phyloP scores from a whole-genome alignment of 257 asterid species.

The Lavandula angustifolia region DNA sequence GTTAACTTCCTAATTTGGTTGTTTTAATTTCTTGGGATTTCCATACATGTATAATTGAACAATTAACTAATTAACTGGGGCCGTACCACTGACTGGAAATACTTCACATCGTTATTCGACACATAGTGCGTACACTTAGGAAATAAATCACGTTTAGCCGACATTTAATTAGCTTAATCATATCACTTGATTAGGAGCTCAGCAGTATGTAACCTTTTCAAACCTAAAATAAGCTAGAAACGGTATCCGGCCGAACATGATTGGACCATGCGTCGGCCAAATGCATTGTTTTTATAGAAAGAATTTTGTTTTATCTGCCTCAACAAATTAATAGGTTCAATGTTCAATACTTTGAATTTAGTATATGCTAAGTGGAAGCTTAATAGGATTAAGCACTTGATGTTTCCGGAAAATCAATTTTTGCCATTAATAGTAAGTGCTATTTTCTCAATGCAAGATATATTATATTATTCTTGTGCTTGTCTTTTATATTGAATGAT shows the following conservation, averaged over 20 bases:
- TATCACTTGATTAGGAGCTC: not conserved
- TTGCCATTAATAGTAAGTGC: slow-evolving; percentile 29
- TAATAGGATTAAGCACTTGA: slow-evolving; percentile 19
- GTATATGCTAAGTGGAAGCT: slow-evolving; percentile 10
- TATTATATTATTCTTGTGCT: not conserved
- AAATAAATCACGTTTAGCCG: slow-evolving; percentile 11
- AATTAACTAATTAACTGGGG: not conserved
- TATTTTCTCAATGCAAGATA: not conserved
- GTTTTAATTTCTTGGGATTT: not conserved
- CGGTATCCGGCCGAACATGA: not conserved
- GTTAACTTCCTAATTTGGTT: not conserved
- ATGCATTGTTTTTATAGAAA: not conserved
- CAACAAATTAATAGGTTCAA: slow-evolving; percentile 3
- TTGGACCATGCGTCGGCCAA: slow-evolving; percentile 27
- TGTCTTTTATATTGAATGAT: too few species aligned
- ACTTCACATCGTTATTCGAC: not conserved
- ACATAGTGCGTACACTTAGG: slow-evolving; percentile 9
- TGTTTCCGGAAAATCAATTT: not conserved
- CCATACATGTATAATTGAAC: not conserved
- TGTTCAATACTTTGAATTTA: not conserved
- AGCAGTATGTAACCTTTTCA: not conserved
- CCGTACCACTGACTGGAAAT: not conserved
- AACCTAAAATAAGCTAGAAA: not conserved
- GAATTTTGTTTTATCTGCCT: slow-evolving; percentile 5
- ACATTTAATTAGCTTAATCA: slow-evolving; percentile 32